phyloP scores from a whole-genome alignment of 164 flowering plant species.

The Cinnamomum chago region DNA sequence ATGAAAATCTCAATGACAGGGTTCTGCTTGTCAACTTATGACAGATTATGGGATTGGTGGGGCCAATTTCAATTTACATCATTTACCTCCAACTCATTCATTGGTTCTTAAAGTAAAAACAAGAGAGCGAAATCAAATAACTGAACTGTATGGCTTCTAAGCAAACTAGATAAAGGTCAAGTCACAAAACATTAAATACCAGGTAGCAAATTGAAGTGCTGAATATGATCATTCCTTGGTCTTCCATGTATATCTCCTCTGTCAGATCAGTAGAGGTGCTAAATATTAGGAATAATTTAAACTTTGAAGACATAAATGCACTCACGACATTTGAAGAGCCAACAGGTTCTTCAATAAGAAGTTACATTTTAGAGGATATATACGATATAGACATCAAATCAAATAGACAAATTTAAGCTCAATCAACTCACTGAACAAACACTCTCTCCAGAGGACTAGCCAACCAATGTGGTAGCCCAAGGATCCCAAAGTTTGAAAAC shows the following conservation, averaged over 20 bases:
- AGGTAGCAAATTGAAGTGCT: slow-evolving; percentile 57
- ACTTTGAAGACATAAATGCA: background rate
- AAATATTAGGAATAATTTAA: background rate
- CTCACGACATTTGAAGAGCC: background rate
- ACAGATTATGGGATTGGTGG: background rate
- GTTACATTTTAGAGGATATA: background rate
- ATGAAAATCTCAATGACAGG: background rate
- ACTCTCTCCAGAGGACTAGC: slow-evolving; percentile 54
- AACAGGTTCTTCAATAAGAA: background rate
- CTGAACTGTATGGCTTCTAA: too few species aligned
- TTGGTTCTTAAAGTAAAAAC: too few species aligned
- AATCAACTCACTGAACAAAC: slow-evolving; percentile 43
- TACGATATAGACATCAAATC: background rate
- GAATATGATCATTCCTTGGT: slow-evolving; percentile 42
- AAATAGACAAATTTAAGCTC: background rate
- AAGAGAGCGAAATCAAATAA: too few species aligned
- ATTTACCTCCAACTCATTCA: too few species aligned
- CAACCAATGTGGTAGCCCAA: slow-evolving; percentile 90
- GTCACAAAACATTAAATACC: slow-evolving; percentile 34
- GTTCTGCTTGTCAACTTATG: too few species aligned
- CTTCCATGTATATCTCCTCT: slow-evolving; percentile 33
- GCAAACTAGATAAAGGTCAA: background rate
- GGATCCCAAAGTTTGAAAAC: slow-evolving; percentile 66
- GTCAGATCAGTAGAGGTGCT: slow-evolving; percentile 16
- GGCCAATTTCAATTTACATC: too few species aligned